Evolutionary conservation across 495 filamentous ascomycete genomes (phyloP).

Genomic region (Collariella sp.): DNA sequence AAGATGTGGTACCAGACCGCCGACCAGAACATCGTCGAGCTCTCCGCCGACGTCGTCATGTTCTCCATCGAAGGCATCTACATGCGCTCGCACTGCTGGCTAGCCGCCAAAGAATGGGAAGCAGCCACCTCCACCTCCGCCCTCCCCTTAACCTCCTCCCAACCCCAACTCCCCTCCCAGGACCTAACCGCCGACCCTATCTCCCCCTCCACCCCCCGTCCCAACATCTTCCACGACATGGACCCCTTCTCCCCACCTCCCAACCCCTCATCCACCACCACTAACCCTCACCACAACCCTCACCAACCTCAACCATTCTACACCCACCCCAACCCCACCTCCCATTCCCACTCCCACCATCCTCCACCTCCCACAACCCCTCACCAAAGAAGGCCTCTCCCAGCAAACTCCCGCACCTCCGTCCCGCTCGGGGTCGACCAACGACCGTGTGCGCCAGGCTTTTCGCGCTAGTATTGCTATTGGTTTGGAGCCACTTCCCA

Average conservation of each 20-base stretch:
- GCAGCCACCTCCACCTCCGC: not conserved
- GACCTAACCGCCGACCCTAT: constrained; percentile 4
- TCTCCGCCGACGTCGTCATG: constrained; percentile 76
- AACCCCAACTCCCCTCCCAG: constrained; percentile 8
- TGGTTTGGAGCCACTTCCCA: constrained; percentile 37
- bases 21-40: constrained; percentile 59
- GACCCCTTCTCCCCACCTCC: constrained; percentile 22
- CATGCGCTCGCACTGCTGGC: constrained; percentile 86
- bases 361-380: not conserved
- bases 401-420: constrained; percentile 25
- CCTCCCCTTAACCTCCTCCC: not conserved
- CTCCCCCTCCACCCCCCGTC: constrained; percentile 35
- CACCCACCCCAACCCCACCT: not conserved
- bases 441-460: constrained; percentile 20
- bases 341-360: not conserved
- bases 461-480: constrained; percentile 40
- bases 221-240: constrained; percentile 25
- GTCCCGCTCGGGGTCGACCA: constrained; percentile 26
- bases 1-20: constrained; percentile 75
- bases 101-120: constrained; percentile 66
- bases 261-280: not conserved
- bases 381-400: not conserved
- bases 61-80: constrained; percentile 87
- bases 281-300: not conserved
- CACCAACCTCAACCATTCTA: not conserved